phyloP scores from a whole-genome alignment of 805 yeast genomes.

The Tetrapisispora phaffii region DNA sequence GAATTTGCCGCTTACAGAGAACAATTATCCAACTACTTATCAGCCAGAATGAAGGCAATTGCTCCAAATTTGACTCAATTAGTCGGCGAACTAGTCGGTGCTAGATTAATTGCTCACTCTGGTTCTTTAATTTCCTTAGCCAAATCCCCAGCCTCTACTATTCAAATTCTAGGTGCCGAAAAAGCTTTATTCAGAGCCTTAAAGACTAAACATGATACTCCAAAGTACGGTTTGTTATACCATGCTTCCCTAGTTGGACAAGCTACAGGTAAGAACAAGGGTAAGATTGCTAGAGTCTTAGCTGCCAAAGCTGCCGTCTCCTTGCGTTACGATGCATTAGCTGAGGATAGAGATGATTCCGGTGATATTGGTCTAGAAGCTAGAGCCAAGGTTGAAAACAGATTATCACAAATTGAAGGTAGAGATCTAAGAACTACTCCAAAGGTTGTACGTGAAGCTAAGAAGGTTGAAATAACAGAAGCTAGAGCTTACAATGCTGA shows the following conservation, averaged over 20 bases:
- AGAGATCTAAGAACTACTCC: slow-evolving; percentile 89
- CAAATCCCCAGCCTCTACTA: slow-evolving; percentile 97
- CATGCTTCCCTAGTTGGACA: slow-evolving; percentile 97
- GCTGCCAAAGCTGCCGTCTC: slow-evolving; percentile 99
- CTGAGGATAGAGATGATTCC: slow-evolving; percentile 93
- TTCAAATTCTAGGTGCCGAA: slow-evolving; percentile 97
- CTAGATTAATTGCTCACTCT: slow-evolving; percentile 93
- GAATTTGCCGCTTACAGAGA: slow-evolving; percentile 95
- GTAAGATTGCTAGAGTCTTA: slow-evolving; percentile 95
- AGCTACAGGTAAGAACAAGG: slow-evolving; percentile 96
- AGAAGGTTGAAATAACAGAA: slow-evolving; percentile 78
- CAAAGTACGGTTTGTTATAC: slow-evolving; percentile 93
- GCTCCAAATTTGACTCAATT: slow-evolving; percentile 94
- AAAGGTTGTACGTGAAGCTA: slow-evolving; percentile 68
- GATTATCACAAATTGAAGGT: slow-evolving; percentile 92
- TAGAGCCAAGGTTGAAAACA: slow-evolving; percentile 86
- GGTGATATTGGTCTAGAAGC: slow-evolving; percentile 89
- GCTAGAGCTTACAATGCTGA: slow-evolving; percentile 88
- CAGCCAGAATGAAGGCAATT: slow-evolving; percentile 95
- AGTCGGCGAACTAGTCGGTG: slow-evolving; percentile 97
- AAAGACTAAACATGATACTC: slow-evolving; percentile 97
- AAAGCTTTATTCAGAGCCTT: slow-evolving; percentile 97
- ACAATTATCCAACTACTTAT: slow-evolving; percentile 82
- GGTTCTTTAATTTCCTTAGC: slow-evolving; percentile 92
- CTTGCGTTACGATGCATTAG: slow-evolving; percentile 88